Evolutionary conservation across 768 basidiomycete species (phyloP), one percentile per base, ranked within the genome.

Genomic region (Hortiboletus campestris): DNA sequence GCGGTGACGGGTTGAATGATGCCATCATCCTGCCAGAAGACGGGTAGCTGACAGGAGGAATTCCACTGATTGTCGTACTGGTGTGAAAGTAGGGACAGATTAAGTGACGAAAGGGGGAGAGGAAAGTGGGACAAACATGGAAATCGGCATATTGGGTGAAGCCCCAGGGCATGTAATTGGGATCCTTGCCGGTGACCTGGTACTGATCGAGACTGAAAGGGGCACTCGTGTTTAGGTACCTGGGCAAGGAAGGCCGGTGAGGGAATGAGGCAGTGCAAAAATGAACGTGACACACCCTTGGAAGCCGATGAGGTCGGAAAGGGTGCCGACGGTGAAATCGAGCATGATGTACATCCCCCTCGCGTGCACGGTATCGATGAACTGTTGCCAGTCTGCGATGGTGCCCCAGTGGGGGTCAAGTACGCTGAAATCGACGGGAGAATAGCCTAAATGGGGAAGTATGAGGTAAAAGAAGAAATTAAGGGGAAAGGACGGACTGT

Each of bases 281-380:
- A n/a, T 29, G 34, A 20, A 46, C 57, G 42, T 47, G 16, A 67
- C 84, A 50, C 59, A 93, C 93, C 88, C 89, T 47, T 86, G 68
- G 63, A 93, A 94, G 13, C 89, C 94, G 70, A 97, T 77, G 55
- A 94, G 77, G 75, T 96, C 93, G 58, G 80, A 79, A 83, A 96
- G 90, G 2, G 94, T 97, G 13, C 94, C 94, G 51, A 97, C 88
- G 3, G 94, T 97, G 67, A 97, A 94, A 75, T 97, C 94, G 25
- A 83, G 78, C 84, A 97, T 93, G 64, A 96, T 72, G 69, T 94
- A 96, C 94, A 97, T 94, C 55, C 86, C 86, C 40, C 83, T 80
- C 0, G 81, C 73, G 67, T 97, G 94, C 31, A 96, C 78, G 47
- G 81, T 80, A 66, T 90, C 86, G 57, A 97, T 84, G 47, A 88